Percentiles rank a stretch among this genome's conserved stretches.
Conservation (phyloP, 2,329 filamentous ascomycete species). For the Tolypocladium guangdongense region DNA sequence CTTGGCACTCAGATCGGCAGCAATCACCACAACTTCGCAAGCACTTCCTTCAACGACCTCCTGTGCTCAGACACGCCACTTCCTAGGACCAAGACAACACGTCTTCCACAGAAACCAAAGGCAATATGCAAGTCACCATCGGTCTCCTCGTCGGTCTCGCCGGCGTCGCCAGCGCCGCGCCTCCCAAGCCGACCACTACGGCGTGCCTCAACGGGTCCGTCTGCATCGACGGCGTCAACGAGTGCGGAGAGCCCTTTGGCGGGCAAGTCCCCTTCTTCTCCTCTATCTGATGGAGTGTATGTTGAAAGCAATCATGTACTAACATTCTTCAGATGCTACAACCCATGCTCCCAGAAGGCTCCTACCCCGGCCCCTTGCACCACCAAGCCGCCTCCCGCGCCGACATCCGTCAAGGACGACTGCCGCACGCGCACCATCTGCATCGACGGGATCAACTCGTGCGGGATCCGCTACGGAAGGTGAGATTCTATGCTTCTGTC, state of each 20-base stretch:
- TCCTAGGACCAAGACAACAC: background rate
- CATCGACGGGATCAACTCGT: constrained; percentile 12
- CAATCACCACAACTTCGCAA: background rate
- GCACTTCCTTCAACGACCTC: background rate
- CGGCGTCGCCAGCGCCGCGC: background rate
- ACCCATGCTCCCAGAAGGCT: constrained; percentile 13
- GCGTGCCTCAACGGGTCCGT: constrained; percentile 4
- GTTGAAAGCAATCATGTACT: background rate
- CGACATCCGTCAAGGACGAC: constrained; percentile 2
- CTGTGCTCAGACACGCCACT: background rate
- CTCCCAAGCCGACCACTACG: background rate
- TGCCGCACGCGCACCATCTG: constrained; percentile 16
- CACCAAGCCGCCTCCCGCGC: background rate
- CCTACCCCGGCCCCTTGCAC: constrained; percentile 10
- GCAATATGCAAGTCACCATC: background rate
- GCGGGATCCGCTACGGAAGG: constrained; percentile 13
- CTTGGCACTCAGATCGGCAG: background rate
- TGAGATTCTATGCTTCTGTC: constrained; percentile 2
- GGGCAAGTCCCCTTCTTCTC: constrained; percentile 9
- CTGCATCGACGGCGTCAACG: constrained; percentile 17
- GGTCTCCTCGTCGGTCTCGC: background rate
- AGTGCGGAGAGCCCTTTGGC: constrained; percentile 16
- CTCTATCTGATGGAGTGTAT: too few relatives aligned
- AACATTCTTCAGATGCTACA: constrained; percentile 15
- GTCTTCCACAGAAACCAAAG: background rate